Evolutionary conservation across 2,329 filamentous ascomycete species (phyloP).

Genomic region (Nemania sp.): DNA sequence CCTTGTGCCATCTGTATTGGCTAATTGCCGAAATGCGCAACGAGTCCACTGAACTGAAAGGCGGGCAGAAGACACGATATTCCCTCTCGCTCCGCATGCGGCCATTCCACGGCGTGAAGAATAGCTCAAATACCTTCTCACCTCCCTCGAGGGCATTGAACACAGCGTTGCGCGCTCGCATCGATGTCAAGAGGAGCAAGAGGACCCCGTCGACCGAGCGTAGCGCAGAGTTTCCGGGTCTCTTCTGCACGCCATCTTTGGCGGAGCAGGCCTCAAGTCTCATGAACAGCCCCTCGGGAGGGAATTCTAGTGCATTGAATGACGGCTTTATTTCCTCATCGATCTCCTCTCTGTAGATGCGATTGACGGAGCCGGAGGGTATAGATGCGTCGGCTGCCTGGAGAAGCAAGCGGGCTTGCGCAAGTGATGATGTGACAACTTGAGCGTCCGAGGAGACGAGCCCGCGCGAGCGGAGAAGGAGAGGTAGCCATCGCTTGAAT

Average conservation of each 20-base stretch:
- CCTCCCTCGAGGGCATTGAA: constrained; percentile 42
- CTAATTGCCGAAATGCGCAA: constrained; percentile 54
- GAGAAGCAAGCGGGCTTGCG: constrained; percentile 51
- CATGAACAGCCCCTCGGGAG: constrained; percentile 56
- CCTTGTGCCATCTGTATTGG: constrained; percentile 57
- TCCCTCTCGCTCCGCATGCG: constrained; percentile 55
- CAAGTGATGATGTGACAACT: constrained; percentile 46
- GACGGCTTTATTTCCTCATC: constrained; percentile 48
- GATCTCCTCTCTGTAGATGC: constrained; percentile 51
- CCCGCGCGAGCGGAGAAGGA: constrained; percentile 54
- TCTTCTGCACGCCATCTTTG: constrained; percentile 54
- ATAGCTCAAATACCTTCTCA: constrained; percentile 47
- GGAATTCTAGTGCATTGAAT: constrained; percentile 46
- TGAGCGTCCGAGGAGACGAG: constrained; percentile 47
- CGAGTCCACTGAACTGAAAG: constrained; percentile 39
- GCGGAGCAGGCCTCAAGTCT: constrained; percentile 58
- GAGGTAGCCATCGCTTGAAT: constrained; percentile 57
- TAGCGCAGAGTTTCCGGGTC: constrained; percentile 46
- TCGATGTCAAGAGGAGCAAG: constrained; percentile 55
- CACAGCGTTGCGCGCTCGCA: constrained; percentile 53
- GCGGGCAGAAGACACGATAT: constrained; percentile 59
- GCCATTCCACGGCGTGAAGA: constrained; percentile 57
- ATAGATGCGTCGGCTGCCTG: constrained; percentile 51
- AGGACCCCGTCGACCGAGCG: constrained; percentile 52
- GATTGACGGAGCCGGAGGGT: constrained; percentile 48